These are phyloP conservation scores for Zizania latifolia DNA, from an alignment of 176 grass and related monocot species.

Conservation along the genomic window DNA sequence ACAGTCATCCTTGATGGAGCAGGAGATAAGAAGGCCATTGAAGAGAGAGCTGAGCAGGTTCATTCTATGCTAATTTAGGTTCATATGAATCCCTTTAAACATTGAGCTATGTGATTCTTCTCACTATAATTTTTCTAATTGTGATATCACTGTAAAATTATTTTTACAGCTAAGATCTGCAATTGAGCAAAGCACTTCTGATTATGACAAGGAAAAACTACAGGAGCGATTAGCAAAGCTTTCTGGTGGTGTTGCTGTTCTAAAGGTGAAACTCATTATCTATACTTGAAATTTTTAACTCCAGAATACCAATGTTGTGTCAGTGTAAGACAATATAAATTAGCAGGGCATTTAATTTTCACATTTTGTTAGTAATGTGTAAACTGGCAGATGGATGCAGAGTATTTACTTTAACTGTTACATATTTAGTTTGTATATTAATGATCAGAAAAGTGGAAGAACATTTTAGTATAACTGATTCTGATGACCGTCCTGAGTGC, in stretches of 20 bases:
- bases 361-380: background rate
- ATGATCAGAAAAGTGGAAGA: background rate
- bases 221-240: conserved; percentile 63
- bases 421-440: background rate
- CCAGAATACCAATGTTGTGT: background rate
- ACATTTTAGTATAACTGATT: background rate
- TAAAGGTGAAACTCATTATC: conserved; percentile 40
- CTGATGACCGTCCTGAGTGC: background rate
- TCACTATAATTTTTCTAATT: background rate
- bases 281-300: background rate
- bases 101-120: background rate
- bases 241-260: conserved; percentile 58
- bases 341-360: background rate
- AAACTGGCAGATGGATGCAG: background rate
- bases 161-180: conserved; percentile 51
- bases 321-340: background rate
- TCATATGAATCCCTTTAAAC: background rate
- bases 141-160: background rate
- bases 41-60: conserved; percentile 59
- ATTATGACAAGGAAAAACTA: conserved; percentile 59
- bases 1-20: conserved; percentile 57
- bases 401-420: background rate
- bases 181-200: conserved; percentile 61
- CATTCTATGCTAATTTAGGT: background rate
- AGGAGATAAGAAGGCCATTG: conserved; percentile 52